Conservation (phyloP, 331 rosid genomes). For the Stylosanthes scabra region DNA sequence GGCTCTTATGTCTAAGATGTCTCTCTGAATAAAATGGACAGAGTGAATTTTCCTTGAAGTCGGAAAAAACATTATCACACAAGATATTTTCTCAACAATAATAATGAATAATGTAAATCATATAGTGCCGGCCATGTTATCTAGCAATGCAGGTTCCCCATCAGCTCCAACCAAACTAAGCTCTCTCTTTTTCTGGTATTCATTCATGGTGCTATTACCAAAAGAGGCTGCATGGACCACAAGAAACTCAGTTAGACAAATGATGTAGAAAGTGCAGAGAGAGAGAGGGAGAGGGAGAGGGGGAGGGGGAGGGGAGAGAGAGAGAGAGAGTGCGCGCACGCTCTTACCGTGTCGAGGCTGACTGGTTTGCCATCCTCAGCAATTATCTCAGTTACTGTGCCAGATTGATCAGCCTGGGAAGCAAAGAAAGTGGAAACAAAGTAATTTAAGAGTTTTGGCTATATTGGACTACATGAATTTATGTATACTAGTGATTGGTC, state of each 20-base stretch:
- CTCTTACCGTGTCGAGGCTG: constrained; percentile 72
- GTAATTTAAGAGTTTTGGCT: constrained; percentile 3
- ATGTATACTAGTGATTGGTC: background rate
- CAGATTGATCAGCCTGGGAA: constrained; percentile 85
- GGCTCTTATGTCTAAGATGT: constrained; percentile 31
- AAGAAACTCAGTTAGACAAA: constrained; percentile 38
- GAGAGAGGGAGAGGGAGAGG: constrained; percentile 12
- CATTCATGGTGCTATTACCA: constrained; percentile 80
- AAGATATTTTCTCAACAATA: constrained; percentile 30
- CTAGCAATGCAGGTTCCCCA: constrained; percentile 33
- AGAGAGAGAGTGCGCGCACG: background rate
- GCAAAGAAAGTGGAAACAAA: constrained; percentile 18
- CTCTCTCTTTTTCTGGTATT: constrained; percentile 31
- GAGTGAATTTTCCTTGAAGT: constrained; percentile 18
- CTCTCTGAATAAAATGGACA: constrained; percentile 27
- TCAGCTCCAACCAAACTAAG: constrained; percentile 33
- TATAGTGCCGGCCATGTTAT: constrained; percentile 16
- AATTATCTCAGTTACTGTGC: constrained; percentile 69
- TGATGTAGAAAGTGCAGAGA: background rate
- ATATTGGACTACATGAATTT: constrained; percentile 3
- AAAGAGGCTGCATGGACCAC: constrained; percentile 77
- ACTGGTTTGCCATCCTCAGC: constrained; percentile 79
- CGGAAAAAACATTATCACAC: constrained; percentile 34
- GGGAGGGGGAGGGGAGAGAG: background rate
- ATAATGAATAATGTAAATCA: constrained; percentile 9